Evolutionary conservation across 495 filamentous ascomycete species (phyloP).

Genomic region (Cercophora newfieldiana): DNA sequence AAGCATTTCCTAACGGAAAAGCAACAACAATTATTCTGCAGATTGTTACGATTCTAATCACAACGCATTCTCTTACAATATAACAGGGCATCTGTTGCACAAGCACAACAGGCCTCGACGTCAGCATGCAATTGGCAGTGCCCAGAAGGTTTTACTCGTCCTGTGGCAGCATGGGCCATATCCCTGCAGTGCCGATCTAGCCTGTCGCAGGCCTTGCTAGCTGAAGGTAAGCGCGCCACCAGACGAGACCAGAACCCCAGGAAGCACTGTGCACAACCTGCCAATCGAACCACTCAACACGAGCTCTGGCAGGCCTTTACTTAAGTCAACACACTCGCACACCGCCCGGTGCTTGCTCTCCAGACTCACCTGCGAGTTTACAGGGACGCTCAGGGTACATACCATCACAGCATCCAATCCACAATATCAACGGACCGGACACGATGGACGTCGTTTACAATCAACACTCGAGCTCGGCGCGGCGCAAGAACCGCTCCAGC

Average conservation of each 20-base stretch:
- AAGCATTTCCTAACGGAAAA: background rate
- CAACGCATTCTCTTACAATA: too few species aligned
- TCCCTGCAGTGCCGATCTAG: conserved; percentile 5
- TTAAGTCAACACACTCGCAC: background rate
- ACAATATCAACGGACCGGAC: background rate
- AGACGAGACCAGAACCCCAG: background rate
- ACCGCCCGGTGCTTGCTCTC: background rate
- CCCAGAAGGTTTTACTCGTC: conserved; percentile 3
- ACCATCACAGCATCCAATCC: background rate
- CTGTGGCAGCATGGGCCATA: background rate
- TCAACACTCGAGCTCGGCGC: conserved; percentile 48
- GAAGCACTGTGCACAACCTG: conserved; percentile 4
- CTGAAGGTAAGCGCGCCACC: conserved; percentile 14
- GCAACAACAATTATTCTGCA: too few species aligned
- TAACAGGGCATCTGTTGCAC: too few species aligned
- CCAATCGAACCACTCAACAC: conserved; percentile 10
- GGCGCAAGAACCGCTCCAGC: conserved; percentile 48
- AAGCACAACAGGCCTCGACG: background rate
- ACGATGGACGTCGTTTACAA: conserved; percentile 56
- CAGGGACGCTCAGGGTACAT: background rate
- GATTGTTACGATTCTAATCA: too few species aligned
- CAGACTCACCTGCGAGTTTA: background rate
- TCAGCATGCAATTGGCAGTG: background rate
- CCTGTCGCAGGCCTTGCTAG: conserved; percentile 25
- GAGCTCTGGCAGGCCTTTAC: background rate